These are phyloP conservation scores for Phaeophleospora eucalypticola DNA, from an alignment of 2,329 filamentous ascomycete species.

Conservation along the genomic window DNA sequence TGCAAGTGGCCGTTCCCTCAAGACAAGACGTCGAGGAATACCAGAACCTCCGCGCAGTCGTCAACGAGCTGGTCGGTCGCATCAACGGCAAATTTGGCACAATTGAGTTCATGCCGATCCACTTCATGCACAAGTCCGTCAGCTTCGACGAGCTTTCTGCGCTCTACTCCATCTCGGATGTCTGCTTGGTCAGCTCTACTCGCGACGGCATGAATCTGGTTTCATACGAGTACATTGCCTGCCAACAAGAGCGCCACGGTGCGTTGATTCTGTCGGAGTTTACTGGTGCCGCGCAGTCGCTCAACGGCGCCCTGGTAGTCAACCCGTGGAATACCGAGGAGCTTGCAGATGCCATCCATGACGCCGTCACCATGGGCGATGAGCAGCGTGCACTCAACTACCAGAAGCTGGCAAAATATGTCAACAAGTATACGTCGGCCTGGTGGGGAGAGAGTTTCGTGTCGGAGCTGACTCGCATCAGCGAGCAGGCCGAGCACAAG, in stretches of 20 bases:
- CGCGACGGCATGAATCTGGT: conserved; percentile 99
- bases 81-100: conserved; percentile 98
- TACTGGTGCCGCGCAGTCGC: conserved; percentile 86
- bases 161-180: conserved; percentile 86
- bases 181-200: conserved; percentile 89
- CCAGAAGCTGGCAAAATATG: conserved; percentile 87
- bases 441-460: conserved; percentile 98
- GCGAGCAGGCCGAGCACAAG: conserved; percentile 49
- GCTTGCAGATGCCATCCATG: conserved; percentile 85
- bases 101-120: conserved; percentile 97
- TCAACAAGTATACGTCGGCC: conserved; percentile 92
- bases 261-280: conserved; percentile 96
- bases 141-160: conserved; percentile 92
- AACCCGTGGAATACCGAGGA: conserved; percentile 99
- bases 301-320: conserved; percentile 89
- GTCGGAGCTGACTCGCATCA: conserved; percentile 66
- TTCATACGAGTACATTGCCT: conserved; percentile 96
- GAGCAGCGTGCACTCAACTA: conserved; percentile 85
- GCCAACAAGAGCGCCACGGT: conserved; percentile 83
- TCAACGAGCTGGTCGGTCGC: conserved; percentile 92
- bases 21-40: conserved; percentile 97
- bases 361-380: conserved; percentile 92
- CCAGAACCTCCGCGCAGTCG: conserved; percentile 88
- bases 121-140: conserved; percentile 96
- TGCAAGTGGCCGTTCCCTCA: conserved; percentile 92